phyloP scores from a whole-genome alignment of 177 flowering plant genomes.

The Vitis hybrid region DNA sequence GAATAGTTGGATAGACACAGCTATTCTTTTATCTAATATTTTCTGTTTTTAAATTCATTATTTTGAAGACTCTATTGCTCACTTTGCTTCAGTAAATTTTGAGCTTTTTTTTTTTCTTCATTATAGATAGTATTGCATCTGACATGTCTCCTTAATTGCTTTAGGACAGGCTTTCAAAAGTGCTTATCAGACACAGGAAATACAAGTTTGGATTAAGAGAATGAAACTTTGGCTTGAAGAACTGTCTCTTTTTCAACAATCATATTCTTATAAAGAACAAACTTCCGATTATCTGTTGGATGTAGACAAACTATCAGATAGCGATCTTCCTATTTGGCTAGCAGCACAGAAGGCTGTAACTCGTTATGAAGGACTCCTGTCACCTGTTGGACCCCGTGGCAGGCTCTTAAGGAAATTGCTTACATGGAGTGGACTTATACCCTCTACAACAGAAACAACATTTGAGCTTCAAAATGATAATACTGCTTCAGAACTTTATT shows the following conservation, averaged over 20 bases:
- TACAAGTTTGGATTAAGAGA: constrained; percentile 47
- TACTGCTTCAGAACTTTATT: constrained; percentile 42
- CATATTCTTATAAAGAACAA: constrained; percentile 34
- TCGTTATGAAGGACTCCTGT: constrained; percentile 82
- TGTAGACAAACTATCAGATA: constrained; percentile 41
- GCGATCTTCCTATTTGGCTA: constrained; percentile 80
- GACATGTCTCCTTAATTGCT: constrained; percentile 8
- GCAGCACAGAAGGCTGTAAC: constrained; percentile 90
- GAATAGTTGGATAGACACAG: too few relatives aligned
- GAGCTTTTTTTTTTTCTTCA: background rate
- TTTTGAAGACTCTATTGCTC: background rate
- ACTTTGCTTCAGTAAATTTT: background rate
- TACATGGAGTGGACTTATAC: constrained; percentile 62
- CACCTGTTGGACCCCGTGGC: constrained; percentile 83
- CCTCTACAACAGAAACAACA: constrained; percentile 52
- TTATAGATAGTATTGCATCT: background rate
- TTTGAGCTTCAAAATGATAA: constrained; percentile 36
- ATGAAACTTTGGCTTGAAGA: constrained; percentile 58
- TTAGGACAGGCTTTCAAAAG: constrained; percentile 48
- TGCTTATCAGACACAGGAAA: constrained; percentile 38
- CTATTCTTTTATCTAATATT: background rate
- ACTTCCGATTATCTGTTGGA: constrained; percentile 27
- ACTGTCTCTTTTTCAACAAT: constrained; percentile 28
- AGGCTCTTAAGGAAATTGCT: constrained; percentile 78
- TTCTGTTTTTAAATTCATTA: background rate